These are phyloP conservation scores for Kazachstania sp. DNA, from an alignment of 1,139 yeast genomes.

Conservation along the genomic window DNA sequence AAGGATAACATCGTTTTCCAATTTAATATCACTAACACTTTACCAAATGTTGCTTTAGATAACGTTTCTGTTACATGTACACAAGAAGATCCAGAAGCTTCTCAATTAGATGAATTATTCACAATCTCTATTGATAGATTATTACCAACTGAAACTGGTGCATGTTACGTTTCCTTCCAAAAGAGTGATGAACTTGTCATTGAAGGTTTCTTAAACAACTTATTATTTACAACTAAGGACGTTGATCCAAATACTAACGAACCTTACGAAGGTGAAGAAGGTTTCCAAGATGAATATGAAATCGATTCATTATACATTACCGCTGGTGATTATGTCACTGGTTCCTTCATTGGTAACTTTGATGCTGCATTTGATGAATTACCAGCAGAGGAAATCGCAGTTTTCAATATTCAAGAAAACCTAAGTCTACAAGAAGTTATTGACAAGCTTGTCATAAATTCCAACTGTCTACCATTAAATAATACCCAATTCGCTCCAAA, in stretches of 20 bases:
- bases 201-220: conserved; percentile 56
- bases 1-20: conserved; percentile 72
- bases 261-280: conserved; percentile 67
- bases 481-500: conserved; percentile 61
- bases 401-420: conserved; percentile 47
- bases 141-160: conserved; percentile 62
- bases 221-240: conserved; percentile 74
- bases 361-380: conserved; percentile 68
- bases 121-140: conserved; percentile 67
- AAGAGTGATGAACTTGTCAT: conserved; percentile 43
- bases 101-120: conserved; percentile 57
- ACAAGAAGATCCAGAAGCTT: conserved; percentile 52
- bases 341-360: conserved; percentile 74
- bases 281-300: conserved; percentile 89
- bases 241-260: conserved; percentile 66
- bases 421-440: conserved; percentile 44
- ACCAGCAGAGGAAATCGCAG: conserved; percentile 47
- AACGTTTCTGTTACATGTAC: conserved; percentile 57
- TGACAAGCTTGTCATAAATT: conserved; percentile 43
- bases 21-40: conserved; percentile 77
- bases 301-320: conserved; percentile 68
- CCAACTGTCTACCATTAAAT: conserved; percentile 58
- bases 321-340: conserved; percentile 77
- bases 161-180: conserved; percentile 68
- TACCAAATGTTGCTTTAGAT: conserved; percentile 67